These are phyloP conservation scores for Geum urbanum DNA, from an alignment of 306 rosid genomes.

Conservation along the genomic window DNA sequence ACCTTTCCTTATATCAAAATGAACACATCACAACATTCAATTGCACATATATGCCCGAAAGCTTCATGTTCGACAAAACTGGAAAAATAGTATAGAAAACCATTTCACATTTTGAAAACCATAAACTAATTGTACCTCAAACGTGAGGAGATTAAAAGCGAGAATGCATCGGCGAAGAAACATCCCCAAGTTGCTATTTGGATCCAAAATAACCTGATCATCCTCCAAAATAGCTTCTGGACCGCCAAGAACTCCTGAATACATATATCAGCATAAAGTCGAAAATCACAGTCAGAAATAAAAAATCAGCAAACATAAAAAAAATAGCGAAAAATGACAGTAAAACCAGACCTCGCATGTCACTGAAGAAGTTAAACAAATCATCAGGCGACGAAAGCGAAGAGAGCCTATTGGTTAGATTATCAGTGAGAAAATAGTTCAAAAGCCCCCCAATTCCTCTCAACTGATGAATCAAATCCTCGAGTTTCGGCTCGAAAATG, in stretches of 20 bases:
- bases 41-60: neutral
- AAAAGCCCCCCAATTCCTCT: conserved; percentile 55
- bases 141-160: conserved; percentile 80
- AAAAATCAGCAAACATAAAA: neutral
- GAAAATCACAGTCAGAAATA: neutral
- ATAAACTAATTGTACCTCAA: conserved; percentile 53
- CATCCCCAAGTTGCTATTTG: conserved; percentile 71
- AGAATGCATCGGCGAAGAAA: conserved; percentile 81
- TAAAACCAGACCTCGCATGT: conserved; percentile 60
- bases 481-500: conserved; percentile 83
- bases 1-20: neutral
- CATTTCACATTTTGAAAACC: neutral
- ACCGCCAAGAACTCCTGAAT: conserved; percentile 73
- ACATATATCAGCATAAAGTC: neutral
- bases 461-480: conserved; percentile 63
- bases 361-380: conserved; percentile 76
- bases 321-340: neutral
- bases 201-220: conserved; percentile 77
- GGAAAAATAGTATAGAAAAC: neutral
- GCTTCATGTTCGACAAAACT: neutral
- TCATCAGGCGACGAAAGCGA: conserved; percentile 78
- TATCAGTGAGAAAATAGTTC: conserved; percentile 53
- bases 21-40: neutral
- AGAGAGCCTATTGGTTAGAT: conserved; percentile 57
- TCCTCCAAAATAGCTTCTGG: conserved; percentile 67